Percentiles rank a stretch among this genome's conserved stretches.
phyloP scores from a whole-genome alignment of 2,329 filamentous ascomycete genomes.

The Ophiocordyceps camponoti-rufipedis region DNA sequence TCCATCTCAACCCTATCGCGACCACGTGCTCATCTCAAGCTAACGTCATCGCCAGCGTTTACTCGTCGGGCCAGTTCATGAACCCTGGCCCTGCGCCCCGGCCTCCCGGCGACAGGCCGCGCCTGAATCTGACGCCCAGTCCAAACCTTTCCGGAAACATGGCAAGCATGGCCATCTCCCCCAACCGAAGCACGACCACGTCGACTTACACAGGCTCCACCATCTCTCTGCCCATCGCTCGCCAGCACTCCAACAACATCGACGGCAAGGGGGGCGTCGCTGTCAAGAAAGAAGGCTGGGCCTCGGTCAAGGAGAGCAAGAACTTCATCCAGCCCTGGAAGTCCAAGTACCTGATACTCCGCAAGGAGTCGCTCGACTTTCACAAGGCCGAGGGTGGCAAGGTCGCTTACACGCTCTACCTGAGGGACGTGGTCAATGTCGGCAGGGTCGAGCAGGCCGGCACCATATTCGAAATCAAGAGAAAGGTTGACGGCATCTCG shows the following conservation, averaged over 20 bases:
- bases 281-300: constrained; percentile 66
- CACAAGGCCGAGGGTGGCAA: constrained; percentile 83
- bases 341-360: constrained; percentile 76
- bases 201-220: constrained; percentile 54
- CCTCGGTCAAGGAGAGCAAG: constrained; percentile 78
- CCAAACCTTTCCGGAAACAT: constrained; percentile 61
- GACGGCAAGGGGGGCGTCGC: constrained; percentile 50
- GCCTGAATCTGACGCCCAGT: constrained; percentile 62
- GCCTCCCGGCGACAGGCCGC: constrained; percentile 68
- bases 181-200: constrained; percentile 45
- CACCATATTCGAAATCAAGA: constrained; percentile 86
- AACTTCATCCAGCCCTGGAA: constrained; percentile 76
- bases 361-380: constrained; percentile 87
- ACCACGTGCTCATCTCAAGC: background rate
- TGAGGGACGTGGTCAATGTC: constrained; percentile 80
- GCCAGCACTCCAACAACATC: constrained; percentile 40
- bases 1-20: background rate
- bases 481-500: constrained; percentile 48
- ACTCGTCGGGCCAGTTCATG: constrained; percentile 61
- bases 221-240: constrained; percentile 51
- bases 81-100: constrained; percentile 90
- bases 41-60: constrained; percentile 23
- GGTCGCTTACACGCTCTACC: constrained; percentile 64
- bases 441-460: constrained; percentile 80
- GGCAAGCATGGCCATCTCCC: constrained; percentile 59